A percentile compares a stretch with the other conserved stretches of the same genome.
Conservation (phyloP, 1,284 basidiomycete genomes). For the Sphagnurus paluster region DNA sequence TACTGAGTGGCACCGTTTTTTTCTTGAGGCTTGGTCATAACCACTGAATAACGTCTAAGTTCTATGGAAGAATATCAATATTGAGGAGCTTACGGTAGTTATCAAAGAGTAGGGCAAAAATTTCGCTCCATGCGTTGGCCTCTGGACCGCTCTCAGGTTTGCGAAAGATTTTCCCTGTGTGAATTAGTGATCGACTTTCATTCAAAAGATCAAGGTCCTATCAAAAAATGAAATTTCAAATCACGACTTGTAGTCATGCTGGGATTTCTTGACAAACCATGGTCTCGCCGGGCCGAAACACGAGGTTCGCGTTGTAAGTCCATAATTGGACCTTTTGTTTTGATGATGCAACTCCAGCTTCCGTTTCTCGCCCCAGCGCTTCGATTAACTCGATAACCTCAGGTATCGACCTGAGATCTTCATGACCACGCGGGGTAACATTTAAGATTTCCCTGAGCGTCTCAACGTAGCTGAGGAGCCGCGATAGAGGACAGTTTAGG, state of each 20-base stretch:
- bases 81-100: slow-evolving; percentile 75
- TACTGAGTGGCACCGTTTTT: slow-evolving; percentile 74
- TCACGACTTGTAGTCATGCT: slow-evolving; percentile 3
- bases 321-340: slow-evolving; percentile 88
- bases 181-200: slow-evolving; percentile 80
- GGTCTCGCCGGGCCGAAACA: slow-evolving; percentile 77
- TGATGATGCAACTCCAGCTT: slow-evolving; percentile 80
- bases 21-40: slow-evolving; percentile 83
- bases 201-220: slow-evolving; percentile 88
- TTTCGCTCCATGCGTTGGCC: slow-evolving; percentile 81
- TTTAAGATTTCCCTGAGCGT: slow-evolving; percentile 80
- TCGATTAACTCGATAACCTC: slow-evolving; percentile 86
- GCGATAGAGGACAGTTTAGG: slow-evolving; percentile 86
- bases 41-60: slow-evolving; percentile 50
- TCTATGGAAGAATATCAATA: neutral
- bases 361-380: slow-evolving; percentile 79
- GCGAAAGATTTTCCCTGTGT: slow-evolving; percentile 78
- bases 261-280: slow-evolving; percentile 55
- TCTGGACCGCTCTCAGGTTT: slow-evolving; percentile 86
- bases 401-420: slow-evolving; percentile 78
- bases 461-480: slow-evolving; percentile 86
- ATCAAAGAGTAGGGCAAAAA: slow-evolving; percentile 88
- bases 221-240: neutral
- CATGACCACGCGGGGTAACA: slow-evolving; percentile 70
- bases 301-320: slow-evolving; percentile 77